Evolutionary conservation across 2,329 filamentous ascomycete genomes (phyloP).

Genomic region (Rasamsonia emersonii): DNA sequence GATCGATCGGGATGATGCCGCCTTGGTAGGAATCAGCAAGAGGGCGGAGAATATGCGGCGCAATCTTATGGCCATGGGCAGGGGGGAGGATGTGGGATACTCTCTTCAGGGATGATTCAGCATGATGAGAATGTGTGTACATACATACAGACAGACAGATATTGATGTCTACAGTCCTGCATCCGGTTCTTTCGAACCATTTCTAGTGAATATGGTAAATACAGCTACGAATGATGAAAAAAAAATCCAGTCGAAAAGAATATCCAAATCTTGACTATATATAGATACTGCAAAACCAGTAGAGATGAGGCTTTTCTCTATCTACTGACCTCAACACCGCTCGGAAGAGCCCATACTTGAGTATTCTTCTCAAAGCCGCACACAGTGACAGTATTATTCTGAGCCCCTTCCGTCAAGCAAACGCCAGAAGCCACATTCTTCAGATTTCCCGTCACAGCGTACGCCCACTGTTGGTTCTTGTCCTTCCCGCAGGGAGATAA

Average conservation of each 20-base stretch:
- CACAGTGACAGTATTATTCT: slow-evolving; percentile 14
- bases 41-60: slow-evolving; percentile 36
- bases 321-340: slow-evolving; percentile 22
- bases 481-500: slow-evolving; percentile 12
- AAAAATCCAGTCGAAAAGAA: too few species aligned
- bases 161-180: too few species aligned
- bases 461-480: slow-evolving; percentile 34
- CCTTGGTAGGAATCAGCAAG: slow-evolving; percentile 25
- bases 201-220: too few species aligned
- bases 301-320: too few species aligned
- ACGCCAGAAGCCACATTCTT: slow-evolving; percentile 22
- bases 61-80: slow-evolving; percentile 38
- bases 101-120: slow-evolving; percentile 8
- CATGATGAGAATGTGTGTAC: too few species aligned
- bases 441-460: slow-evolving; percentile 38
- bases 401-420: slow-evolving; percentile 33
- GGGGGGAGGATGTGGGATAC: slow-evolving; percentile 35
- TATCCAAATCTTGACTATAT: too few species aligned
- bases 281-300: too few species aligned
- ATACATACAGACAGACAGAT: too few species aligned
- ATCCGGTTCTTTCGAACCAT: too few species aligned
- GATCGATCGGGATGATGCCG: slow-evolving; percentile 34
- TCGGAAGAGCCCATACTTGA: slow-evolving; percentile 41
- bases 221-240: too few species aligned
- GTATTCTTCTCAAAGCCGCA: slow-evolving; percentile 34